Conservation (phyloP, 768 basidiomycete species). For the Tricholoma bakamatsutake region DNA sequence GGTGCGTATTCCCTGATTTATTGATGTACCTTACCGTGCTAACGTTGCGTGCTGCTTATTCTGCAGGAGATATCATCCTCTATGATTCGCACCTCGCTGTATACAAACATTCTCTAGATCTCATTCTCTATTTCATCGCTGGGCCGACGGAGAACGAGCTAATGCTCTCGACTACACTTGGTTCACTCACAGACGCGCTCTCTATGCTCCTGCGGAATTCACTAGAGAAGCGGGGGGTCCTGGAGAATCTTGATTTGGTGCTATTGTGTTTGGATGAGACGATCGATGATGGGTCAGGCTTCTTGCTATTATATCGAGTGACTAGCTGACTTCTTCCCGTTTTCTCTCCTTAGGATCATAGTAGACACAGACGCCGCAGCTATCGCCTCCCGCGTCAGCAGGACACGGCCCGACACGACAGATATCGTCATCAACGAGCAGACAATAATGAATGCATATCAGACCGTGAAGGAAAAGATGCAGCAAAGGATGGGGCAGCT, state of each 20-base stretch:
- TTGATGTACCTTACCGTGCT: neutral
- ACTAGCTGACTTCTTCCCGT: neutral
- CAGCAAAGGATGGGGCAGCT: constrained; percentile 78
- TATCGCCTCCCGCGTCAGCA: constrained; percentile 91
- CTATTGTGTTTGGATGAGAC: constrained; percentile 94
- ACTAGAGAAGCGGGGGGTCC: constrained; percentile 89
- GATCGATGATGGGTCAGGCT: constrained; percentile 88
- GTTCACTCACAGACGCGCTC: constrained; percentile 81
- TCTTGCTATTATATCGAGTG: neutral
- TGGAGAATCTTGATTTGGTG: constrained; percentile 93
- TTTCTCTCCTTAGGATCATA: constrained; percentile 63
- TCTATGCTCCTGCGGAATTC: constrained; percentile 83
- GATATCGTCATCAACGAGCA: constrained; percentile 99
- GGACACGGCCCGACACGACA: constrained; percentile 87
- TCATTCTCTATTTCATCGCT: constrained; percentile 91
- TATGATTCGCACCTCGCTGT: constrained; percentile 89
- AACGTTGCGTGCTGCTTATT: neutral
- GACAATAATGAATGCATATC: constrained; percentile 89
- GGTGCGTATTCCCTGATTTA: constrained; percentile 43
- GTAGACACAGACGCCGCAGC: constrained; percentile 94
- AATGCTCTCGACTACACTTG: constrained; percentile 85
- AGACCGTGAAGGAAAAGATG: constrained; percentile 82
- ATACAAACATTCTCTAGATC: constrained; percentile 92
- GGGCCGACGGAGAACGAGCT: constrained; percentile 89
- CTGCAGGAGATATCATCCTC: constrained; percentile 84